A percentile compares a stretch with the other conserved stretches of the same genome.
Conservation (phyloP, 768 basidiomycete genomes). For the Epithele typhae region DNA sequence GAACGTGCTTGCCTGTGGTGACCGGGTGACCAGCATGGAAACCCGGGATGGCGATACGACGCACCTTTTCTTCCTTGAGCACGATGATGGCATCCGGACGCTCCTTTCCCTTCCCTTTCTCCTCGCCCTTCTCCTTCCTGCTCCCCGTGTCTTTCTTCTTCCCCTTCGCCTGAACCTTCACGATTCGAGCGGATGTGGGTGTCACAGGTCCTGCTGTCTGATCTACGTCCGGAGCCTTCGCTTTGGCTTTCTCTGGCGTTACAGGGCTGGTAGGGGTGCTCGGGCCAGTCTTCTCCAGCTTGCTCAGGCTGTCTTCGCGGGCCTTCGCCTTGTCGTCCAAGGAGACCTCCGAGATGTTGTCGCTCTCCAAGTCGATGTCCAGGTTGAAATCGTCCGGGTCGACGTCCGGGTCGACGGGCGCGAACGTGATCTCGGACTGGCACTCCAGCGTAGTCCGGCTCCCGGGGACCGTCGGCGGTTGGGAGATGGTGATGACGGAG, state of each 20-base stretch:
- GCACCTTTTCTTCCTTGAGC: conserved; percentile 82
- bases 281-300: conserved; percentile 42
- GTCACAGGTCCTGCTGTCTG: not conserved
- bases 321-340: conserved; percentile 34
- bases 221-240: conserved; percentile 15
- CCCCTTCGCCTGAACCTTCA: conserved; percentile 4
- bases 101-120: conserved; percentile 12
- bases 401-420: conserved; percentile 49
- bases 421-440: conserved; percentile 56
- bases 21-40: too few species aligned
- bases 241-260: conserved; percentile 11
- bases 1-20: conserved; percentile 74
- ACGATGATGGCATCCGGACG: conserved; percentile 82
- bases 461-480: conserved; percentile 59
- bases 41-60: conserved; percentile 13
- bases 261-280: conserved; percentile 6
- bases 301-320: conserved; percentile 52
- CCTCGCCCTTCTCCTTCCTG: not conserved
- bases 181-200: conserved; percentile 9
- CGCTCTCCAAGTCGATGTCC: conserved; percentile 30
- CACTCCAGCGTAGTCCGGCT: conserved; percentile 36
- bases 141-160: not conserved
- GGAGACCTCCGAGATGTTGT: conserved; percentile 28
- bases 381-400: conserved; percentile 44
- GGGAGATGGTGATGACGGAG: conserved; percentile 80